Conservation (phyloP, 805 yeast species). For the Candida golubevii region DNA sequence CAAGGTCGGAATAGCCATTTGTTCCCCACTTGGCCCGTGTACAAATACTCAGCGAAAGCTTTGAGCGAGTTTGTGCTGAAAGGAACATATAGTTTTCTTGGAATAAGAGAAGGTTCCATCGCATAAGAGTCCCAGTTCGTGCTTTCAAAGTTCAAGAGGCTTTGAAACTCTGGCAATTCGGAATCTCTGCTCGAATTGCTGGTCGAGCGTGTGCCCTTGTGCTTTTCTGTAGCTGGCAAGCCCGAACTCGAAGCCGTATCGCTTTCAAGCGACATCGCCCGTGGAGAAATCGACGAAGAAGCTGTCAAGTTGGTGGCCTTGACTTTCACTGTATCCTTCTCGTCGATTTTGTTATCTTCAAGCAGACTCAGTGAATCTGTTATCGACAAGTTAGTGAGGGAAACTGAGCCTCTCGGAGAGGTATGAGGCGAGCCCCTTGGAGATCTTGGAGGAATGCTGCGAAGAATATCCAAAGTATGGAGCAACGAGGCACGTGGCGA, state of each 20-base stretch:
- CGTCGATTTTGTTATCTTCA: background rate
- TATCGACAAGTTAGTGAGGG: constrained; percentile 12
- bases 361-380: constrained; percentile 1
- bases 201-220: no score
- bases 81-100: constrained; percentile 67
- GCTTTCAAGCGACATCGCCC: constrained; percentile 3
- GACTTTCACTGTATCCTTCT: background rate
- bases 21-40: constrained; percentile 75
- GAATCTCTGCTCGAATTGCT: background rate
- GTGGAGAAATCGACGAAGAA: constrained; percentile 1
- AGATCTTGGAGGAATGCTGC: constrained; percentile 36
- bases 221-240: background rate
- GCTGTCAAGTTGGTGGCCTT: background rate
- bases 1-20: constrained; percentile 72
- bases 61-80: constrained; percentile 56
- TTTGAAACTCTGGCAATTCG: background rate
- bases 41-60: constrained; percentile 68
- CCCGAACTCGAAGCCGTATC: background rate
- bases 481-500: constrained; percentile 40
- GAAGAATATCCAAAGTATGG: constrained; percentile 36
- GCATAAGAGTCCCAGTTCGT: constrained; percentile 26
- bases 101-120: constrained; percentile 61
- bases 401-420: constrained; percentile 49
- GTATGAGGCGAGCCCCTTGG: constrained; percentile 37
- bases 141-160: constrained; percentile 31